These are phyloP conservation scores for Lenzites betulinus DNA, from an alignment of 768 basidiomycete species.

Conservation along the genomic window DNA sequence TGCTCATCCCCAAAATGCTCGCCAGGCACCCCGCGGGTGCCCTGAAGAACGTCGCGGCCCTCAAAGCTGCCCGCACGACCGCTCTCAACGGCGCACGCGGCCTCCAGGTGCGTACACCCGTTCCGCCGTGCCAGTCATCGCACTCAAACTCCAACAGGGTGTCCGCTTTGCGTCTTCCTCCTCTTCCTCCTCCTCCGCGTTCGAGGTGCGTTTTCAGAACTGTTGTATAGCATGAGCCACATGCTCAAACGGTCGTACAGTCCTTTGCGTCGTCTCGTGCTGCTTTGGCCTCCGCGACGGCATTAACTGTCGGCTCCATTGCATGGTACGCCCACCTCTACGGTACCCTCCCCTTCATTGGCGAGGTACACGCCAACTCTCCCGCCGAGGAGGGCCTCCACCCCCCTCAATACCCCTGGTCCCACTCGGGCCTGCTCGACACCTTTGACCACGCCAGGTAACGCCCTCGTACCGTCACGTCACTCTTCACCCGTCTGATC, in stretches of 20 bases:
- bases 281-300: conserved; percentile 72
- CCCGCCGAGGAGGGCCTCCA: conserved; percentile 95
- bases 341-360: conserved; percentile 85
- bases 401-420: conserved; percentile 84
- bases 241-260: conserved; percentile 36
- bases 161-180: conserved; percentile 73
- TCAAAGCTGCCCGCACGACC: conserved; percentile 48
- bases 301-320: conserved; percentile 83
- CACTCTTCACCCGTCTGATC: conserved; percentile 8
- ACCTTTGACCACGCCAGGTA: conserved; percentile 97
- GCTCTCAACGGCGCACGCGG: conserved; percentile 46
- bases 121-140: conserved; percentile 19
- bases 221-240: background rate
- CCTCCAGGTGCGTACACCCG: conserved; percentile 46
- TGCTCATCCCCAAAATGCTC: conserved; percentile 62
- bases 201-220: conserved; percentile 55
- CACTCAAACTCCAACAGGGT: conserved; percentile 38
- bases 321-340: conserved; percentile 97
- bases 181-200: conserved; percentile 52
- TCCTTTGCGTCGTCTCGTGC: conserved; percentile 69
- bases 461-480: conserved; percentile 22
- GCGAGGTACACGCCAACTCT: conserved; percentile 90
- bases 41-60: conserved; percentile 57
- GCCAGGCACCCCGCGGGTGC: conserved; percentile 79
- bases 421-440: conserved; percentile 85